Evolutionary conservation across 345 rosid species (phyloP), one percentile per base, ranked within the genome.

Genomic region (Gossypium sturtianum): DNA sequence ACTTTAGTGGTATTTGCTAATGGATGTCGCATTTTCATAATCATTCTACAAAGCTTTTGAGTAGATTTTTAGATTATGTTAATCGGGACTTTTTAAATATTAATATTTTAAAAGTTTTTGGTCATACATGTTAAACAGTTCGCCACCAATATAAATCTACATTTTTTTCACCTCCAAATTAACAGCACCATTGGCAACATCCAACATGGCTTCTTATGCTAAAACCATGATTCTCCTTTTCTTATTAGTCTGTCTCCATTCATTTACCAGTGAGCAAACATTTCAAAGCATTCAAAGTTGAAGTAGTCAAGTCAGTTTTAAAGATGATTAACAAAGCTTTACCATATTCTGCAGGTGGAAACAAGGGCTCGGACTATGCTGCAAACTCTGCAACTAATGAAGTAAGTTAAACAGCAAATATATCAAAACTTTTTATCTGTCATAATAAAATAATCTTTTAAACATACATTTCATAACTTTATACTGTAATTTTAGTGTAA

Each of bases 31-130:
- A 69, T 72, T 81, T 52, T 70, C 66, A 41, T 59, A 69, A 47
- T 61, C 49, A 34, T 67, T 81, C 79, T 71, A n/a, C 75, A 23
- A 80, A 74, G 82, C 76, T 72, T 79, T 79, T 75, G 80, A 80
- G 73, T 82, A 9, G 12, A 16, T 10, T 11, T 48, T 10, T 48
- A 10, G 16, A 48, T 10, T 48, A 48, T 48, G 7, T 34, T 4
- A 34, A 34, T 34, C 38, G 6, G 38, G 38, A 34, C 4, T 4
- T 34, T 34, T 34, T 34, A 34, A 29, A 34, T 34, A 34, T 34
- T 34, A 34, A 34, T 34, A 34, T 34, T 34, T 34, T 0, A 34
- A 4, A 34, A 34, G 38, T 34, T 34, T 4, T 4, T 34, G 38
- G 38, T 34, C 38, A 2, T 3, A 29, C 6, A 4, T 34, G 38